Base-by-base conservation (phyloP, 345 rosid species). In the Viola odorata region DNA sequence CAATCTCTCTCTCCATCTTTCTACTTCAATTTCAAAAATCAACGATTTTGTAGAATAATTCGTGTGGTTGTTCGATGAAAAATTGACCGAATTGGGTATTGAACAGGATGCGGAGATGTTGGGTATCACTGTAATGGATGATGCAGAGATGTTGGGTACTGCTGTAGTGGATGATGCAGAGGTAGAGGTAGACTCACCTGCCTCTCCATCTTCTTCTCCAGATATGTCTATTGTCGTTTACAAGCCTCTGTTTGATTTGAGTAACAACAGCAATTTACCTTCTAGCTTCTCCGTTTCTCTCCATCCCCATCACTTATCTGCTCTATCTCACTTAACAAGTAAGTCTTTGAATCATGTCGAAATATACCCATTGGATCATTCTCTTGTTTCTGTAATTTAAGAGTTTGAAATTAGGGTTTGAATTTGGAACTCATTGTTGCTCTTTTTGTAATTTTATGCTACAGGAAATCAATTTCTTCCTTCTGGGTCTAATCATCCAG, bases 191-290 rank as follows among this genome's bases (percentile, higher is more conserved):
- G 39, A 32, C 4, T 8, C 55, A 32, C 36, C 51, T 5, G 1
- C 55, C 9, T 0, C 37, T 17, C 6, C 55, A 52, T 9, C 13
- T 11, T 12, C 53, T 32, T 3, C 83, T 51, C 75, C 71, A 45
- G 95, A 89, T 74, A 85, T 77, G 63, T 88, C 97, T 7, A 70
- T 87, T 49, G 95, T 90, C 50, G 65, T 87, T 1, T 90, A 69
- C 61, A 77, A 75, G 66, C 85, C 91, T 36, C 64, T 6, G 70
- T 58, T 51, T 36, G 61, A 11, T 44, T 64, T 54, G 12, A 41
- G 4, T n/a, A 59, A n/a, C 68, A 53, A 11, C 69, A 66, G 36
- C 10, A 23, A n/a, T 42, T 64, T 75, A 12, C 74, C 75, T 45
- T 62, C 79, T 8, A 55, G 17, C 57, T 37, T 68, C 47, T 63